phyloP scores from a whole-genome alignment of 2,329 filamentous ascomycete species.

The Monascus ruber region DNA sequence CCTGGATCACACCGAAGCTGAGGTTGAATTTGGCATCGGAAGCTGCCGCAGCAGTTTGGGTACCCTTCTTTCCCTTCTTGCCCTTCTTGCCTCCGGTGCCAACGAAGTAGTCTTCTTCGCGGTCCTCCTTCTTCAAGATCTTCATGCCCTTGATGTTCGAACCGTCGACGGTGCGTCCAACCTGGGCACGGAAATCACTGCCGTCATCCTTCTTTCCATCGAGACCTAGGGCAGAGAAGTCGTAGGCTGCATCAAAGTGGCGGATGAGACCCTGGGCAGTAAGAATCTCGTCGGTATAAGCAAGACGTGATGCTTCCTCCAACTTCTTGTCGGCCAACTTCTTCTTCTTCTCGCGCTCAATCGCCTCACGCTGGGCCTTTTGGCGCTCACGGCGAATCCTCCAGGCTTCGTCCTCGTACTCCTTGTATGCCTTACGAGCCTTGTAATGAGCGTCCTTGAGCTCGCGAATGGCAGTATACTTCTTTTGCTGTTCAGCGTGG shows the following conservation, averaged over 20 bases:
- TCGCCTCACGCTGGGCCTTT: constrained; percentile 60
- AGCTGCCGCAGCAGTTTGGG: constrained; percentile 36
- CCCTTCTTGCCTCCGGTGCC: constrained; percentile 68
- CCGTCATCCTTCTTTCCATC: constrained; percentile 36
- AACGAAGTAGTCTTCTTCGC: constrained; percentile 74
- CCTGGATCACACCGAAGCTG: constrained; percentile 82
- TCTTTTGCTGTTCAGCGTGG: constrained; percentile 75
- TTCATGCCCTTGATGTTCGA: constrained; percentile 75
- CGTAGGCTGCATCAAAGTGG: constrained; percentile 77
- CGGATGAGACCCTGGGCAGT: constrained; percentile 76
- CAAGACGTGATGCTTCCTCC: constrained; percentile 52
- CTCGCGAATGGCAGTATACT: constrained; percentile 69
- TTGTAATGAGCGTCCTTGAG: constrained; percentile 83
- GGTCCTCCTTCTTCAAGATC: constrained; percentile 74
- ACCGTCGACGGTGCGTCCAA: constrained; percentile 73
- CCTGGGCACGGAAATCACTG: constrained; percentile 65
- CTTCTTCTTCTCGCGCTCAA: constrained; percentile 38
- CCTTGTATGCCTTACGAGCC: constrained; percentile 67
- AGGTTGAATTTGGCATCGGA: constrained; percentile 61
- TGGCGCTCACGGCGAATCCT: constrained; percentile 65
- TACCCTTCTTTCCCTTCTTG: constrained; percentile 74
- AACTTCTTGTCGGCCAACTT: constrained; percentile 45
- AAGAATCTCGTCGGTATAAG: constrained; percentile 86
- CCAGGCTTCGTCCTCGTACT: constrained; percentile 74
- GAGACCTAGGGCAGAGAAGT: constrained; percentile 51